A percentile compares a stretch with the other conserved stretches of the same genome.
Conservation (phyloP, 2,329 filamentous ascomycete genomes). For the Alternaria tenuissima region DNA sequence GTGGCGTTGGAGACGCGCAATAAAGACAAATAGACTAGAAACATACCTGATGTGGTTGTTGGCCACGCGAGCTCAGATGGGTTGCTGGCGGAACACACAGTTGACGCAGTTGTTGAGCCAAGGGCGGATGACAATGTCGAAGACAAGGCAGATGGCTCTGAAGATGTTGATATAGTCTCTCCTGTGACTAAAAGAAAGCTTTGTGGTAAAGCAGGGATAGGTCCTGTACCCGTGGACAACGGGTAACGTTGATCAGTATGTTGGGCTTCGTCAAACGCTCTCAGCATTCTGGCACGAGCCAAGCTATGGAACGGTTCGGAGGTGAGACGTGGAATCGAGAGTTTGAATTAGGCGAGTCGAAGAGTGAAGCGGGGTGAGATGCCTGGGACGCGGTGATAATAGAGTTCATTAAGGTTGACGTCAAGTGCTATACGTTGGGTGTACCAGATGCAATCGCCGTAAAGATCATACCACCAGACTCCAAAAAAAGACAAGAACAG, state of each 20-base stretch:
- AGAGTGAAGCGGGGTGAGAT: not conserved
- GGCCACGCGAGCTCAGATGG: conserved; percentile 13
- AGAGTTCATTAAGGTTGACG: conserved; percentile 34
- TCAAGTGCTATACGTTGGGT: conserved; percentile 23
- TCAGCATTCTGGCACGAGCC: conserved; percentile 29
- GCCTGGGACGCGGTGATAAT: conserved; percentile 21
- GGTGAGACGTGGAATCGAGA: conserved; percentile 11
- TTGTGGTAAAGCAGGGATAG: conserved; percentile 32
- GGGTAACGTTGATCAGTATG: conserved; percentile 35
- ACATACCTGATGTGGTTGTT: conserved; percentile 13
- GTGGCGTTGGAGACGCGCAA: not conserved
- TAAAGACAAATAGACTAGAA: not conserved
- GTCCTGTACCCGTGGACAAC: conserved; percentile 27
- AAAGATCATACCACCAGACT: conserved; percentile 14
- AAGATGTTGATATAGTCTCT: conserved; percentile 14
- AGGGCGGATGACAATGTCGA: conserved; percentile 4
- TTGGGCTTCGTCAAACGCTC: conserved; percentile 27
- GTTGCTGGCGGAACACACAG: conserved; percentile 2
- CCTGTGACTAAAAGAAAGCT: conserved; percentile 29
- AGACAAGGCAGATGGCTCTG: conserved; percentile 4
- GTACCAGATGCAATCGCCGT: conserved; percentile 14
- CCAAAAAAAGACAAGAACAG: conserved; percentile 6
- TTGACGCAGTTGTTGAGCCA: conserved; percentile 3
- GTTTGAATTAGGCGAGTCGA: conserved; percentile 1
- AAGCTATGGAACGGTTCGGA: conserved; percentile 8